Percentiles rank a stretch among this genome's conserved stretches.
Conservation (phyloP, 148 eudicot genomes). For the Silene uniflora region DNA sequence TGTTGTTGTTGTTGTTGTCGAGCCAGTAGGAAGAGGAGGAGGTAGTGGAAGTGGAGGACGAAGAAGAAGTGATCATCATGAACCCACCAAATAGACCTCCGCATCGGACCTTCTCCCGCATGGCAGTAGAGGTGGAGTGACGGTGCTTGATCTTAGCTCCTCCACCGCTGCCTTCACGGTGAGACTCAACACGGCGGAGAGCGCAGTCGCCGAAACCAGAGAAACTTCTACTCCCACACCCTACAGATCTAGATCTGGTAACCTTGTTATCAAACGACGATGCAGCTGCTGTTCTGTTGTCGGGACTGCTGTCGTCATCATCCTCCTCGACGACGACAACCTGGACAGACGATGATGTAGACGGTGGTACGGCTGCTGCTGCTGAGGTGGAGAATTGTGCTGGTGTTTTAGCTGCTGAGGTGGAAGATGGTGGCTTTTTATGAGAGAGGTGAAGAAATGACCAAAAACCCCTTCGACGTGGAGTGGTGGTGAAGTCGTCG, state of each 20-base stretch:
- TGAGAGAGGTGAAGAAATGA: constrained; percentile 43
- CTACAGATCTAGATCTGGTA: constrained; percentile 89
- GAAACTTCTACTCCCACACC: constrained; percentile 88
- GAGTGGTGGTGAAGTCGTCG: constrained; percentile 27
- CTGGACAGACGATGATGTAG: neutral
- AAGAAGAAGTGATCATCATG: constrained; percentile 53
- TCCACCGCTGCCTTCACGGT: constrained; percentile 43
- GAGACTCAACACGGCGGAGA: constrained; percentile 79
- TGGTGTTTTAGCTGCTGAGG: neutral
- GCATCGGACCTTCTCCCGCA: constrained; percentile 61
- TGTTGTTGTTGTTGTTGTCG: constrained; percentile 24
- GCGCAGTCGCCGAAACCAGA: constrained; percentile 91
- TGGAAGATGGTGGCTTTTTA: constrained; percentile 9
- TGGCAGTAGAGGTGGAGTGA: constrained; percentile 28
- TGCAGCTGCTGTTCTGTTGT: constrained; percentile 6
- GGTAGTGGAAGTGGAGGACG: constrained; percentile 41
- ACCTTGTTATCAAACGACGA: constrained; percentile 51
- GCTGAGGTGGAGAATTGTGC: neutral
- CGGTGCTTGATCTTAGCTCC: constrained; percentile 26
- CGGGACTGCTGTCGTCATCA: constrained; percentile 50
- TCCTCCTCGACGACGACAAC: constrained; percentile 40
- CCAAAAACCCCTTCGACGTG: constrained; percentile 61
- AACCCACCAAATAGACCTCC: constrained; percentile 81
- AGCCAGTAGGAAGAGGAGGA: constrained; percentile 49
- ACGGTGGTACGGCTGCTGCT: neutral